Evolutionary conservation across 805 yeast species (phyloP), one percentile per base, ranked within the genome.

Genomic region (Lachancea dasiensis): DNA sequence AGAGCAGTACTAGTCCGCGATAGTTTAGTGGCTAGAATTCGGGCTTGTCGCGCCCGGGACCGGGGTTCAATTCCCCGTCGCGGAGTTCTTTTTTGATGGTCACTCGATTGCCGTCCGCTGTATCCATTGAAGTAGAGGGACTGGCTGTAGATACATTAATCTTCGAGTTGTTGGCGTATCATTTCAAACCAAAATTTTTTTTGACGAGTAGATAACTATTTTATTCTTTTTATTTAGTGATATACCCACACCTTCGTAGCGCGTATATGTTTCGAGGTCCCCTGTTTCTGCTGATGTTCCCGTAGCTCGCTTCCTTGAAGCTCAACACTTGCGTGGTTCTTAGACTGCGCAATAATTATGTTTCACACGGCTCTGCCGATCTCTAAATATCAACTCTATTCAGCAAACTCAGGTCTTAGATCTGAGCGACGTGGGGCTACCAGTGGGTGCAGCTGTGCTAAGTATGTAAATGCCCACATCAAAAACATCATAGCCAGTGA

Each of bases 401-500:
- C 55, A 21, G 53, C 51, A 33, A 52, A 76, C 60, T 87, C 95
- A 7, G 94, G 95, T 65, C 96, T 79, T 59, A 87, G 65, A 55
- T 89, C 95, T 1, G 94, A 77, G 52, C 97, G 77, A 60, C 82
- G 83, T 28, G 97, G 97, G 29, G 77, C 86, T 42, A 86, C 95
- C 54, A 89, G 69, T 5, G 97, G 97, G 63, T 89, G 96, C 42
- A 89, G 68, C 60, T 89, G 97, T 24, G 68, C 66, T 48, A 87
- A 68, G 57, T 86, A 87, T 6, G 97, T 87, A 53, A 87, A 79
- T 22, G 96, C 97, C 94, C 94, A 84, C 89, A 84, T 80, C 55
- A 84, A 67, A 60, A 72, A 84, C 66, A 84, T 79, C 89, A 84
- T 79, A 16, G 86, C 72, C 49, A 84, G 60, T 6, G 85, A 72